A percentile compares a stretch with the other conserved stretches of the same genome.
These are phyloP conservation scores for Staphylotrichum longicolle DNA, from an alignment of 495 filamentous ascomycete species.

Conservation along the genomic window DNA sequence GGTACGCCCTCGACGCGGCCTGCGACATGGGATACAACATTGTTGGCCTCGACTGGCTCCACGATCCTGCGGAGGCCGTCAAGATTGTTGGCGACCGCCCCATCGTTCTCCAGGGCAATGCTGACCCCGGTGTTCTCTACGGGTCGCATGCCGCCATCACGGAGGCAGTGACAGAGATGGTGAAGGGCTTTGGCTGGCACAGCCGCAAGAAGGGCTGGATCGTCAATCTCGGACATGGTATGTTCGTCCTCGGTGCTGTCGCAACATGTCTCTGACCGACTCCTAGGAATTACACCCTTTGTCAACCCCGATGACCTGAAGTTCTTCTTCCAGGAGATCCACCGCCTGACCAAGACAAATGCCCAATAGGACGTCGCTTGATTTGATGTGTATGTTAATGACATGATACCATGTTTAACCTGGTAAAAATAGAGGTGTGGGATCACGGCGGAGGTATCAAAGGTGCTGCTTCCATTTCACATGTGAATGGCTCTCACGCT, in stretches of 20 bases:
- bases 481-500: slow-evolving; percentile 19
- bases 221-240: slow-evolving; percentile 89
- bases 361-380: slow-evolving; percentile 3
- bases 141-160: slow-evolving; percentile 79
- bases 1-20: slow-evolving; percentile 86
- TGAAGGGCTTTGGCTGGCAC: slow-evolving; percentile 69
- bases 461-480: background rate
- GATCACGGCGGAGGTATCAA: background rate
- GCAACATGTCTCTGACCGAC: slow-evolving; percentile 13
- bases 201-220: slow-evolving; percentile 61
- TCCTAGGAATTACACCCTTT: slow-evolving; percentile 79
- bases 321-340: slow-evolving; percentile 92
- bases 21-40: slow-evolving; percentile 90
- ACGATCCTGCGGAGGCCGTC: slow-evolving; percentile 81
- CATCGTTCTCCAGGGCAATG: slow-evolving; percentile 87
- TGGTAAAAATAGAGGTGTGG: background rate
- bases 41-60: slow-evolving; percentile 91
- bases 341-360: slow-evolving; percentile 56
- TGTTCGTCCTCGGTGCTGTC: slow-evolving; percentile 24
- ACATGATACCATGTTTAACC: slow-evolving; percentile 3
- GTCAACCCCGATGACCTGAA: slow-evolving; percentile 89
- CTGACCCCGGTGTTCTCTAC: slow-evolving; percentile 90
- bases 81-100: slow-evolving; percentile 66
- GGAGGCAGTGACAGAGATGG: slow-evolving; percentile 75
- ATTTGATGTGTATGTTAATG: slow-evolving; percentile 7